Base-by-base conservation (phyloP, 2,329 filamentous ascomycete genomes). In the Pestalotiopsis sp. region DNA sequence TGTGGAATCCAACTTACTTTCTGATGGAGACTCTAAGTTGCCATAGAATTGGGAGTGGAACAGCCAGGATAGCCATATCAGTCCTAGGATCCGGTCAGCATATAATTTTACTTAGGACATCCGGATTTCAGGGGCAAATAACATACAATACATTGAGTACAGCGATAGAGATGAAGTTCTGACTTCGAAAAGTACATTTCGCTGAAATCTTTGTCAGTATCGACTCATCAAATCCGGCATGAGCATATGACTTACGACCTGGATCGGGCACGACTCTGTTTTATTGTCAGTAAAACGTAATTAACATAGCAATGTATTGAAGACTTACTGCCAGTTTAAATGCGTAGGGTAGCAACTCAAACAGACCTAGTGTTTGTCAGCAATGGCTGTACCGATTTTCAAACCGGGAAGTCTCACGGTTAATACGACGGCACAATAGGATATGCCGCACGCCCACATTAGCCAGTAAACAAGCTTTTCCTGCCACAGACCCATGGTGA, bases 31-130 rank as follows among this genome's bases (percentile, higher is more conserved):
- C 72, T 60, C 76, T 74, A 6, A 80, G 71, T 4, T 70, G 72
- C 75, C 76, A 81, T 2, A 81, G 71, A 23, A 81, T 68, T 0
- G 78, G 78, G n/a, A 81, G 57, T 0, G 79, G 78, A 31, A 80
- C 73, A 20, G 69, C 66, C 27, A 81, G 74, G 36, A 80, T 75
- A 11, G 73, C 72, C 7, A 72, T 73, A 61, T 80, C 77, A 52
- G 78, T 81, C 56, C 64, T 66, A 27, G 1, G 23, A 25, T 4
- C 14, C 12, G 17, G 20, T 63, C 23, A 63, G 31, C 20, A 63
- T 20, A 7, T 7, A 6, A 52, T 52, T n/a, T 12, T 14, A 7
- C n/a, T 13, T n/a, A 23, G 7, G 12, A 9, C 20, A 12, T 9
- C 5, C 6, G 31, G 17, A 14, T n/a, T 23, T 39, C 49, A 4